A percentile compares a stretch with the other conserved stretches of the same genome.
Evolutionary conservation across 2,329 filamentous ascomycete genomes (phyloP).

Genomic region (Diaporthe eres): DNA sequence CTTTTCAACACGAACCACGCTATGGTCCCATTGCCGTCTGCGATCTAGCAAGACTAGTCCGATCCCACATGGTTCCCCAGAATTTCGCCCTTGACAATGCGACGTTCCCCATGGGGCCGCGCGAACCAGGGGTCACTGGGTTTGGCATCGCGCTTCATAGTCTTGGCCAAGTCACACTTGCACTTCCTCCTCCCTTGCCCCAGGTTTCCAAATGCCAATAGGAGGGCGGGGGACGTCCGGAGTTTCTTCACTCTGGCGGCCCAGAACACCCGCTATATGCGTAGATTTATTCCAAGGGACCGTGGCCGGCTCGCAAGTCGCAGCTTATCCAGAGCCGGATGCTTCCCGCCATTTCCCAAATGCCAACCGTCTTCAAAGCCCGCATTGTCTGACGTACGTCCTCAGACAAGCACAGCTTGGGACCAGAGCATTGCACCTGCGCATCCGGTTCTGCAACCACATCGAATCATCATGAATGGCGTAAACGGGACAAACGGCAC

Average conservation of each 20-base stretch:
- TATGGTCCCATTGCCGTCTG: background rate
- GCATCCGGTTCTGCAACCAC: background rate
- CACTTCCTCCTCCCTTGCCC: conserved; percentile 4
- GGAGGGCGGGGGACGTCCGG: conserved; percentile 13
- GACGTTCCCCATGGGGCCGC: conserved; percentile 18
- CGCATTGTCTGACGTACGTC: conserved; percentile 1
- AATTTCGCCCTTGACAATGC: conserved; percentile 26
- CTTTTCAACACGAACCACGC: conserved; percentile 23
- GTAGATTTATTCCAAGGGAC: conserved; percentile 20
- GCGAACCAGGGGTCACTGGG: conserved; percentile 16
- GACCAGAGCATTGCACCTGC: background rate
- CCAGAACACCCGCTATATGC: conserved; percentile 5
- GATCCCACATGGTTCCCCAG: conserved; percentile 32
- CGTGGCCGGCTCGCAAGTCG: conserved; percentile 13
- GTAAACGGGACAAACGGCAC: background rate
- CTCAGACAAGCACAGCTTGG: background rate
- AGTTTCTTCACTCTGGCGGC: conserved; percentile 18
- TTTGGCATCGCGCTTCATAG: conserved; percentile 26
- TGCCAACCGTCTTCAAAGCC: background rate
- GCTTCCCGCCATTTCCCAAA: conserved; percentile 2
- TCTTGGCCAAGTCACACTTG: conserved; percentile 15
- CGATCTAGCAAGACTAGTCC: conserved; percentile 26
- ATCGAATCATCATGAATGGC: conserved; percentile 1
- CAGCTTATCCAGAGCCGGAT: background rate
- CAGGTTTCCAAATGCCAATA: conserved; percentile 1